Conservation (phyloP, 1,284 basidiomycete genomes). For the Austropuccinia psidii region DNA sequence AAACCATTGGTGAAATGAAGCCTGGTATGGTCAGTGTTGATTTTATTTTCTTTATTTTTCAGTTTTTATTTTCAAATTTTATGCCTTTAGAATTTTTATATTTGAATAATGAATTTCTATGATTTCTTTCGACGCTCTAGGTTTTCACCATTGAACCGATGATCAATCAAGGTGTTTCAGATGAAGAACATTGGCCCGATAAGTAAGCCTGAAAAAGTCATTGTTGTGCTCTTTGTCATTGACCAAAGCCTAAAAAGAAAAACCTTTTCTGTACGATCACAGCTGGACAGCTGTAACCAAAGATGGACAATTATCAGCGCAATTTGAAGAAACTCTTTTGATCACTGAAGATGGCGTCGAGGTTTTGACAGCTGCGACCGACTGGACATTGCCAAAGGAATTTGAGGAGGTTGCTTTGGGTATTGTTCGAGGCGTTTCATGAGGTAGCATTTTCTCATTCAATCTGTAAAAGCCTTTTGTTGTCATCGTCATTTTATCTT, state of each 20-base stretch:
- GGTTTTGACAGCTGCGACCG: slow-evolving; percentile 62
- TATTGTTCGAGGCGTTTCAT: background rate
- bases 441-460: too few relatives aligned
- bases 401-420: slow-evolving; percentile 26
- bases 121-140: too few relatives aligned
- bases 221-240: slow-evolving; percentile 21
- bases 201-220: slow-evolving; percentile 30
- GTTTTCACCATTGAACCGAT: slow-evolving; percentile 56
- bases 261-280: slow-evolving; percentile 57
- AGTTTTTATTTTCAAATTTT: too few relatives aligned
- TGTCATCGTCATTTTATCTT: too few relatives aligned
- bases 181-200: slow-evolving; percentile 45
- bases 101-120: background rate
- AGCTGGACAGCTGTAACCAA: slow-evolving; percentile 82
- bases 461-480: too few relatives aligned
- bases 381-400: slow-evolving; percentile 30
- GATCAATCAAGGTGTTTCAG: slow-evolving; percentile 67
- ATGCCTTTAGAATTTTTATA: too few relatives aligned
- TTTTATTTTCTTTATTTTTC: background rate
- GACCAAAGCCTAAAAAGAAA: slow-evolving; percentile 43
- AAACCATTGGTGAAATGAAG: slow-evolving; percentile 50
- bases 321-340: slow-evolving; percentile 91
- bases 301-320: slow-evolving; percentile 81
- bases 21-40: slow-evolving; percentile 25
- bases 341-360: slow-evolving; percentile 88